Base-by-base conservation (phyloP, 2,329 filamentous ascomycete species). In the Monilinia fructigena region DNA sequence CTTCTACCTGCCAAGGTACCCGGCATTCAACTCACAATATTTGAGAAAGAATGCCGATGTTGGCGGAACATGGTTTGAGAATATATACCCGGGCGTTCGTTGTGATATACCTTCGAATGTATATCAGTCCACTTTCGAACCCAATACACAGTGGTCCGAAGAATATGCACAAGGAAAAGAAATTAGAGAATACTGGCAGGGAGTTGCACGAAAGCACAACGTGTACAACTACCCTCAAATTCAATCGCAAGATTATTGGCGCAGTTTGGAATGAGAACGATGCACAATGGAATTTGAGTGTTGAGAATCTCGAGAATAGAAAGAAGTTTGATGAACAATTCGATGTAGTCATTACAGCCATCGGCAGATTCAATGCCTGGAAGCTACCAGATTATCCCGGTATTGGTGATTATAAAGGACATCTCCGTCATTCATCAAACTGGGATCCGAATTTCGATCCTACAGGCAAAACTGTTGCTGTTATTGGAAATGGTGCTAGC, bases 1-100 rank as follows among this genome's bases (percentile, higher is more conserved):
- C 76, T 92, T 11, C 78, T 93, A 0, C 89, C 89, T 0, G 82
- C 79, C 12, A 92, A 92, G 70, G 85, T 92, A 0, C 89, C 89
- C 0, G 67, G 66, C 1, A 87, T 89, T 20, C 40, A 69, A 26
- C 62, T 74, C 8, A 68, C 65, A 65, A 83, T 86, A 35, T 74
- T 85, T 1, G 84, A 86, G 71, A 85, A 85, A 85, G 74, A 82
- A 80, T 38, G 55, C 64, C 28, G 70, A 72, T 35, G 52, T 68
- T 28, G 81, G 81, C 31, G 82, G 82, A 0, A 84, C 81, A 6
- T 85, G 82, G 83, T 79, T 82, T 59, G 82, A 83, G 67, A 85
- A 85, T 65, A 74, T 80, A 18, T 74, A 71, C 48, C 73, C 72
- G 4, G 73, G 72, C 2, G 70, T 74, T 16, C 60, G 70, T 52